phyloP scores from a whole-genome alignment of 2,329 filamentous ascomycete species.

The Calonectria ilicicola region DNA sequence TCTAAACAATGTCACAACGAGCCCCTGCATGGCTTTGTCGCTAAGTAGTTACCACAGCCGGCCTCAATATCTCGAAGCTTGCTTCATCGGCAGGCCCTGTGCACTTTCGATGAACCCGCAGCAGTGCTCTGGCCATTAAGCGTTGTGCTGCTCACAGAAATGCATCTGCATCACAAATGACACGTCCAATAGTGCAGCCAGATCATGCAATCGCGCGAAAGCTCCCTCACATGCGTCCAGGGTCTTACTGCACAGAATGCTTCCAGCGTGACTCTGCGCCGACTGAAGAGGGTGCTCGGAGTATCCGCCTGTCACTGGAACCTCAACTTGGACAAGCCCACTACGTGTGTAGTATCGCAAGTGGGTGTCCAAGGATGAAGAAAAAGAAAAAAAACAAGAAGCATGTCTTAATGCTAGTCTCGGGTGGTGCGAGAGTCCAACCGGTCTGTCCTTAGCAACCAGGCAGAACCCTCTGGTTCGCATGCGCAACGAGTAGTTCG shows the following conservation, averaged over 20 bases:
- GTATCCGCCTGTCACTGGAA: not conserved
- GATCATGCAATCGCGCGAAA: not conserved
- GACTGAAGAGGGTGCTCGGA: not conserved
- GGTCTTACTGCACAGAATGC: not conserved
- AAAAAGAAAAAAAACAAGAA: not conserved
- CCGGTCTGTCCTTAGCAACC: not conserved
- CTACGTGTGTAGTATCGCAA: not conserved
- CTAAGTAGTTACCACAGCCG: not conserved
- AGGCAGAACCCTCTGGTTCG: not conserved
- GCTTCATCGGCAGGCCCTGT: not conserved
- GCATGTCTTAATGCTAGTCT: not conserved
- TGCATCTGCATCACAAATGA: not conserved
- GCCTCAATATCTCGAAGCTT: not conserved
- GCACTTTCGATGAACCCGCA: not conserved
- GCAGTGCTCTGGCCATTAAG: not conserved
- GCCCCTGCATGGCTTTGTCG: not conserved
- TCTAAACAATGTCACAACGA: not conserved
- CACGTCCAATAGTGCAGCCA: not conserved
- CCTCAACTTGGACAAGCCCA: not conserved
- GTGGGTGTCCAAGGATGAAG: not conserved
- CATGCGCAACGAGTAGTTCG: not conserved
- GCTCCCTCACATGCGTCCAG: not conserved
- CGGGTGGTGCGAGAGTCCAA: not conserved
- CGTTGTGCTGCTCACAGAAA: not conserved
- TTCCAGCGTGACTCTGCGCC: not conserved